phyloP scores from a whole-genome alignment of 805 yeast genomes.

The Priceomyces castillae region DNA sequence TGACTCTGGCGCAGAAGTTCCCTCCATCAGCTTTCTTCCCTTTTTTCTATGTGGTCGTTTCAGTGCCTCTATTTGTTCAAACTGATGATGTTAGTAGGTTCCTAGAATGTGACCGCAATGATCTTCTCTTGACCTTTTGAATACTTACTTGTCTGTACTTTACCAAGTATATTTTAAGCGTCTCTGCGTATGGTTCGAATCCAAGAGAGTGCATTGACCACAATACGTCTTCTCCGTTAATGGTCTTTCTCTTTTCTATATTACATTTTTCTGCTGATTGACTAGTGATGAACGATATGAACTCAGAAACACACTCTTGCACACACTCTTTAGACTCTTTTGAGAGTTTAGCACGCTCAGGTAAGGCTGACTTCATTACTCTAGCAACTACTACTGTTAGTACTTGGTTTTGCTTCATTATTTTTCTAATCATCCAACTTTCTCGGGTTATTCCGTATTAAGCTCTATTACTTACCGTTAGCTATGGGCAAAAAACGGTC shows the following conservation, averaged over 20 bases:
- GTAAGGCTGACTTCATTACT: constrained; percentile 72
- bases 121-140: neutral
- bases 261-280: constrained; percentile 76
- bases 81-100: constrained; percentile 12
- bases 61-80: constrained; percentile 16
- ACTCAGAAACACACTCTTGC: constrained; percentile 83
- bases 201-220: constrained; percentile 68
- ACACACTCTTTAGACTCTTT: constrained; percentile 78
- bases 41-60: constrained; percentile 12
- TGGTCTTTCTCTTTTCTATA: constrained; percentile 69
- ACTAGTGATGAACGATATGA: constrained; percentile 75
- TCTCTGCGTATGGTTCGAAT: constrained; percentile 78
- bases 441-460: too few relatives aligned
- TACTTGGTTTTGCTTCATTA: neutral
- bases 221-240: constrained; percentile 75
- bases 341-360: constrained; percentile 70
- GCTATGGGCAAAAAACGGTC: constrained; percentile 45
- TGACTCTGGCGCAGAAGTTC: neutral
- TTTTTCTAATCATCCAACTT: neutral
- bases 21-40: constrained; percentile 1
- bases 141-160: constrained; percentile 20
- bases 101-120: neutral
- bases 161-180: constrained; percentile 60
- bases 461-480: constrained; percentile 28
- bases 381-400: constrained; percentile 49